These are phyloP conservation scores for Leccinum aurantiacum DNA, from an alignment of 768 basidiomycete genomes.

Conservation along the genomic window DNA sequence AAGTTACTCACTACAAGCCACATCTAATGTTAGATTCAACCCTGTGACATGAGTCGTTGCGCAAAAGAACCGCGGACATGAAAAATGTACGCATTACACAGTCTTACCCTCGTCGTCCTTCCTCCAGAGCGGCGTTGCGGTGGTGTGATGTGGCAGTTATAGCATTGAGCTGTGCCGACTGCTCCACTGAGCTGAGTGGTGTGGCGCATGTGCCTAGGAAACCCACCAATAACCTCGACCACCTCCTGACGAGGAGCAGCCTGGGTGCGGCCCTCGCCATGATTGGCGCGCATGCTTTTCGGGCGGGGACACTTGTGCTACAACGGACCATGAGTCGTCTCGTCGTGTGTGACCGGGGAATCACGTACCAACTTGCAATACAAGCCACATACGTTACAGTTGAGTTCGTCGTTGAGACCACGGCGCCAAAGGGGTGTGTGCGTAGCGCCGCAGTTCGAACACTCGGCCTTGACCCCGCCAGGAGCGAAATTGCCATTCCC, in stretches of 20 bases:
- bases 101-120: constrained; percentile 92
- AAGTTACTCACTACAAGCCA: constrained; percentile 62
- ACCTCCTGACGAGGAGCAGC: constrained; percentile 65
- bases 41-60: constrained; percentile 13
- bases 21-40: constrained; percentile 47
- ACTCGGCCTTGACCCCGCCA: no score
- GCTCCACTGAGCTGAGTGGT: constrained; percentile 30
- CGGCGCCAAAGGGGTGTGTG: constrained; percentile 87
- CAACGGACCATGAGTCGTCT: not conserved
- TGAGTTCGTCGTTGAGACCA: constrained; percentile 84
- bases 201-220: constrained; percentile 32
- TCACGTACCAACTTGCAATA: constrained; percentile 79
- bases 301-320: constrained; percentile 88
- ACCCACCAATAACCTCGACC: constrained; percentile 71
- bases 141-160: constrained; percentile 88
- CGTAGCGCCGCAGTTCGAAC: constrained; percentile 65
- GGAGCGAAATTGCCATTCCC: no score
- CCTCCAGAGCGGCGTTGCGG: constrained; percentile 85
- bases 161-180: constrained; percentile 69
- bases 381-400: constrained; percentile 86
- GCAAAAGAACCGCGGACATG: constrained; percentile 2
- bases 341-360: not conserved
- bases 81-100: constrained; percentile 76
- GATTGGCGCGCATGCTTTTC: constrained; percentile 80
- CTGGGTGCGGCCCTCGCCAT: constrained; percentile 70